Evolutionary conservation across 2,329 filamentous ascomycete species (phyloP), one percentile per base, ranked within the genome.

Genomic region (Eutypella sp.): DNA sequence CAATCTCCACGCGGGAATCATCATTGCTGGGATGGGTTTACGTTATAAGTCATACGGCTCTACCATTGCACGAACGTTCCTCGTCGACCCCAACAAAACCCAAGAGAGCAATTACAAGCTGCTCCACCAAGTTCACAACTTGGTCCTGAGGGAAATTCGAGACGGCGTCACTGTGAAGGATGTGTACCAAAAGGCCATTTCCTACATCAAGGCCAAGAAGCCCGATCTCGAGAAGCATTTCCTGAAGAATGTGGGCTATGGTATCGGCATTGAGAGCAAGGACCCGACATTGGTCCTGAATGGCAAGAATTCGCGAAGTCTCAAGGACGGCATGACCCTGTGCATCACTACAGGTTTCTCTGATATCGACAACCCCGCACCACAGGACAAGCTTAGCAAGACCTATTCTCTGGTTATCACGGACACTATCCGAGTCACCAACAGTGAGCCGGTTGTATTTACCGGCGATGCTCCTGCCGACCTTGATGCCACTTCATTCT

Each of bases 271-370:
- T 37, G 95, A 99, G 71, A 87, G 86, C 54, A 84, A 87, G 57
- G 93, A 99, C 63, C 72, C 79, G 3, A 92, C 89, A 4, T 78
- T 99, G 48, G 68, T 93, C 2, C 73, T 99, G 31, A 97, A 89
- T 59, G 86, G 76, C 48, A 99, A 99, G 72, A 97, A 91, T 64
- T 76, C 73, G 23, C 82, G 91, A 42, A 78, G 79, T 5, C 72
- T 99, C 47, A 95, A 92, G 67, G 95, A 97, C 61, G 95, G 95
- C 54, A 99, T 99, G 93, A 99, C 93, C 0, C 76, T 99, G 11
- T 87, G 86, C 59, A 81, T 99, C 57, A 90, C 88, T 25, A 93
- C 92, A 4, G 91, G 92, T 10, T 87, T 99, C 60, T 85, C 83
- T 48, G 91, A 97, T 61, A 80, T 99, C 40, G 84, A 90, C 60